phyloP scores from a whole-genome alignment of 352 stramenopile genomes.

The Blastocystis sp. region DNA sequence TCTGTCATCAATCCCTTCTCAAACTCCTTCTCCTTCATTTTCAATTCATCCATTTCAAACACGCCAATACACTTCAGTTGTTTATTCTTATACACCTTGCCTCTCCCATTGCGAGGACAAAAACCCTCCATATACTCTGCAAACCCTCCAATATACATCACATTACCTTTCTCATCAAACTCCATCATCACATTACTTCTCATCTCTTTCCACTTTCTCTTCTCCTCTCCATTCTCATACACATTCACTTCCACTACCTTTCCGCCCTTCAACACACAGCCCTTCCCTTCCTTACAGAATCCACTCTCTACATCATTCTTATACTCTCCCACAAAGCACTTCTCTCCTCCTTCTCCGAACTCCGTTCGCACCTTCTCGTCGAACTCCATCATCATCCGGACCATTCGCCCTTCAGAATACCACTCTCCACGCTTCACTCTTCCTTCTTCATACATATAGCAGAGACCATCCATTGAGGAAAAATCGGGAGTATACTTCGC shows the following conservation, averaged over 20 bases:
- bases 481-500: neutral
- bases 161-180: neutral
- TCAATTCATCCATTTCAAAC: neutral
- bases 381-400: neutral
- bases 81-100: neutral
- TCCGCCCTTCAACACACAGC: neutral
- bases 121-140: neutral
- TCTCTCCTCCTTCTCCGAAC: neutral
- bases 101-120: neutral
- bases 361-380: neutral
- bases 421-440: neutral
- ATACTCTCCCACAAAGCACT: conserved; percentile 25
- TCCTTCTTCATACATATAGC: neutral
- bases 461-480: neutral
- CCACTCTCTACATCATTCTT: neutral
- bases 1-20: neutral
- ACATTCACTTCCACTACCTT: neutral
- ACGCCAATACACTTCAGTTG: neutral
- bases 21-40: neutral
- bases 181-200: conserved; percentile 8
- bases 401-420: neutral
- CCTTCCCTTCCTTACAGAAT: neutral
- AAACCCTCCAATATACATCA: neutral
- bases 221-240: neutral
- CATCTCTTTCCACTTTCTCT: neutral